phyloP scores from a whole-genome alignment of 345 rosid genomes.

The Brassica carinata region DNA sequence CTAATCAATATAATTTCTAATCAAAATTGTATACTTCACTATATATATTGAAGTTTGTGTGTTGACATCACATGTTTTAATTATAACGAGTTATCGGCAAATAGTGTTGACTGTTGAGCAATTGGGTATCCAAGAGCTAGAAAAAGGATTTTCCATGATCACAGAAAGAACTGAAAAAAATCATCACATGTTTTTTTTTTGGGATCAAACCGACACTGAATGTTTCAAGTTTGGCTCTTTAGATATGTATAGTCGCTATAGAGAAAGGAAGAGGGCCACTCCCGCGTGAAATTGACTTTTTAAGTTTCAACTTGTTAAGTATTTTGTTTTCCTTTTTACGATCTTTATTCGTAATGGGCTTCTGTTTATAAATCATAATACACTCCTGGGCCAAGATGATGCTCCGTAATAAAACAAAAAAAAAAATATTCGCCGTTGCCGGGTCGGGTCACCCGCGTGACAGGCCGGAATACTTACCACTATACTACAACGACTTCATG shows the following conservation, averaged over 20 bases:
- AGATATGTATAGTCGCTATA: constrained; percentile 35
- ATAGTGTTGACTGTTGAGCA: background rate
- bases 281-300: constrained; percentile 33
- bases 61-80: background rate
- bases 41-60: background rate
- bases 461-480: constrained; percentile 94
- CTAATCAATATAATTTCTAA: background rate
- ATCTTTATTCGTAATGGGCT: background rate
- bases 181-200: background rate
- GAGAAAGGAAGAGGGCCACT: constrained; percentile 38
- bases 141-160: background rate
- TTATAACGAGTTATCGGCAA: background rate
- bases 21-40: background rate
- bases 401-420: too few species aligned
- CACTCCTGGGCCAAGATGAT: background rate
- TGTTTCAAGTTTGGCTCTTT: constrained; percentile 38
- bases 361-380: background rate
- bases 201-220: constrained; percentile 4
- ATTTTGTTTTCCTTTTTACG: background rate
- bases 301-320: constrained; percentile 5
- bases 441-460: constrained; percentile 95
- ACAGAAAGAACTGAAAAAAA: background rate
- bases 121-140: constrained; percentile 37
- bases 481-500: constrained; percentile 87
- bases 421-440: constrained; percentile 38